A percentile compares a stretch with the other conserved stretches of the same genome.
Evolutionary conservation across 345 rosid genomes (phyloP).

Genomic region (Hibiscus mutabilis): DNA sequence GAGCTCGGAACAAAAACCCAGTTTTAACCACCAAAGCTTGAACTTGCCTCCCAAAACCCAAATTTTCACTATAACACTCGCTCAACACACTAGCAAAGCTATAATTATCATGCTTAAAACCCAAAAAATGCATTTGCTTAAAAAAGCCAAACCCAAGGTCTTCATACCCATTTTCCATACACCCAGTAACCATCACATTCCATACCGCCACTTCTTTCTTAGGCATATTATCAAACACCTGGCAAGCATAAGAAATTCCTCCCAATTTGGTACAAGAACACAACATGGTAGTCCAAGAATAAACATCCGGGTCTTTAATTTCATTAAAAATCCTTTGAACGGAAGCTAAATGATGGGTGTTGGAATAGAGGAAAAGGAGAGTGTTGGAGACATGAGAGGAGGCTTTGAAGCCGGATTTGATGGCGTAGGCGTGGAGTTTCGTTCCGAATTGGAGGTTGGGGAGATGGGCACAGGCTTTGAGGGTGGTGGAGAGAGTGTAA

Average conservation of each 20-base stretch:
- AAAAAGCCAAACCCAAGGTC: constrained; percentile 44
- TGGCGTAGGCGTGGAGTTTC: constrained; percentile 52
- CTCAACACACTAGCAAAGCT: constrained; percentile 64
- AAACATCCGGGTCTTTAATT: constrained; percentile 50
- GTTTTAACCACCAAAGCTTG: constrained; percentile 52
- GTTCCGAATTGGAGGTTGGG: constrained; percentile 32
- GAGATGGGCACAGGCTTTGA: constrained; percentile 51
- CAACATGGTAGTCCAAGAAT: constrained; percentile 61
- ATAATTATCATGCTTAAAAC: constrained; percentile 51
- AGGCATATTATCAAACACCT: not conserved
- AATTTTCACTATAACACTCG: constrained; percentile 30
- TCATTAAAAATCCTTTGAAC: constrained; percentile 43
- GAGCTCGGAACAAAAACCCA: constrained; percentile 36
- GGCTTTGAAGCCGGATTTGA: constrained; percentile 37
- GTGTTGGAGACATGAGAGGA: constrained; percentile 54
- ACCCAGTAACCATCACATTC: not conserved
- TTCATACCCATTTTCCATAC: constrained; percentile 39
- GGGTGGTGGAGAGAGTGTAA: constrained; percentile 51
- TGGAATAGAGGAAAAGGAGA: constrained; percentile 54
- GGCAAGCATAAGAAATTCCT: not conserved
- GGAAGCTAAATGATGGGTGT: constrained; percentile 26
- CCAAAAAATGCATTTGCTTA: constrained; percentile 46
- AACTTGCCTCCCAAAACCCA: constrained; percentile 54
- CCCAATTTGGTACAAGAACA: constrained; percentile 44
- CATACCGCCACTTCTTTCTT: constrained; percentile 3